Evolutionary conservation across 2,329 filamentous ascomycete genomes (phyloP), one percentile per base, ranked within the genome.

Genomic region (Aspergillus chevalieri): DNA sequence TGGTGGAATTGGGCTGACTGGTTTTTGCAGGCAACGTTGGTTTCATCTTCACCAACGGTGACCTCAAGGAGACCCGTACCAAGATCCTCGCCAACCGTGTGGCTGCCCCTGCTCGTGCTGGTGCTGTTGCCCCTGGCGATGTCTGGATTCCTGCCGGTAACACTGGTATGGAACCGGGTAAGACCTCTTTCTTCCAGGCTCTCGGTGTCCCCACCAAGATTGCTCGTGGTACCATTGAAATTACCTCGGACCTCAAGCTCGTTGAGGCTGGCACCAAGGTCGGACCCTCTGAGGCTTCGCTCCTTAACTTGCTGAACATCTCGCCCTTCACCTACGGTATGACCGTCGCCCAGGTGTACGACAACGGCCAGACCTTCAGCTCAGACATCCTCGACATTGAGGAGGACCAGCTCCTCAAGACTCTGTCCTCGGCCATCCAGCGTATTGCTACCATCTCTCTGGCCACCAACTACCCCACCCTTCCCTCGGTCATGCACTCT

Each of bases 131-230:
- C 64, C 93, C 94, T 63, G 77, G 73, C 70, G 94, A 98, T 76
- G 93, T 98, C 74, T 98, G 79, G 81, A 75, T 98, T 64, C 93
- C 93, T 63, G 93, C 91, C 65, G 93, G 93, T 78, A 98, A 98
- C 87, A 98, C 93, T 70, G 93, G 93, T 80, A 98, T 98, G 93
- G 93, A 98, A 78, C 94, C 93, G 74, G 94, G 94, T 78, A 98
- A 98, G 88, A 98, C 93, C 71, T 97, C 93, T 74, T 98, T 98
- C 90, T 98, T 98, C 91, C 93, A 98, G 86, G 93, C 93, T 70
- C 93, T 98, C 78, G 92, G 92, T 89, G 90, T 98, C 74, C 93
- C 93, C 73, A 98, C 93, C 84, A 98, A 98, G 90, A 98, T 98
- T 80, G 93, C 93, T 74, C 93, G 93, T 95, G 94, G 93, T 94